phyloP scores from a whole-genome alignment of 495 filamentous ascomycete genomes.

The Penicillium ochrochloron region DNA sequence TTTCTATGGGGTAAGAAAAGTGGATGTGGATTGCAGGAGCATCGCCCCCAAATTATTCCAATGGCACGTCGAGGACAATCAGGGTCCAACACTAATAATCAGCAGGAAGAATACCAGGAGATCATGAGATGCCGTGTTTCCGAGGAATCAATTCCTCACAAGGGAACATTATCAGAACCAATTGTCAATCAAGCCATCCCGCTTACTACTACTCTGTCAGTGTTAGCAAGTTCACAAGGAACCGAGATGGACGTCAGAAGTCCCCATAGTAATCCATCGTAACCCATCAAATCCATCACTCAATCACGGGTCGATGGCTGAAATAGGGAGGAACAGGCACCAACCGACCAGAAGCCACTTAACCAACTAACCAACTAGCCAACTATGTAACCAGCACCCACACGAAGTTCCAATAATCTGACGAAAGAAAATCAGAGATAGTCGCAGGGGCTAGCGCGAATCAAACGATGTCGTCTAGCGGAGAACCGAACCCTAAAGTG shows the following conservation, averaged over 20 bases:
- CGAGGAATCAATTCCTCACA: slow-evolving; percentile 5
- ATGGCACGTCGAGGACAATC: not conserved
- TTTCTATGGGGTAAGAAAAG: slow-evolving; percentile 18
- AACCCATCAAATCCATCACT: not conserved
- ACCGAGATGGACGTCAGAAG: slow-evolving; percentile 8
- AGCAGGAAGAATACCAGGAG: not conserved
- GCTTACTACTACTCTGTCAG: not conserved
- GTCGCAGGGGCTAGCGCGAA: slow-evolving; percentile 14
- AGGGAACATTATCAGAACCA: not conserved
- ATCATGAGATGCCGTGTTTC: not conserved
- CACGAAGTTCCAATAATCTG: not conserved
- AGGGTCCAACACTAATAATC: not conserved
- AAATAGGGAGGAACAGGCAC: slow-evolving; percentile 36
- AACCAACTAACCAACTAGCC: too few relatives aligned
- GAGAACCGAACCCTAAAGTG: slow-evolving; percentile 25
- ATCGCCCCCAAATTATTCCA: not conserved
- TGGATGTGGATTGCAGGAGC: not conserved
- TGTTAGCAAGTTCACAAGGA: slow-evolving; percentile 1
- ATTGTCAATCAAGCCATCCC: not conserved
- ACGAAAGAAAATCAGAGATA: not conserved
- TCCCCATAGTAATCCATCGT: not conserved
- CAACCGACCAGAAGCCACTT: slow-evolving; percentile 7
- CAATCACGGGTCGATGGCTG: slow-evolving; percentile 24
- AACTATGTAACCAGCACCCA: not conserved
- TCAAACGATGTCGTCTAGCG: slow-evolving; percentile 1